A percentile compares a stretch with the other conserved stretches of the same genome.
These are phyloP conservation scores for Lactarius indigo DNA, from an alignment of 768 basidiomycete species.

Conservation along the genomic window DNA sequence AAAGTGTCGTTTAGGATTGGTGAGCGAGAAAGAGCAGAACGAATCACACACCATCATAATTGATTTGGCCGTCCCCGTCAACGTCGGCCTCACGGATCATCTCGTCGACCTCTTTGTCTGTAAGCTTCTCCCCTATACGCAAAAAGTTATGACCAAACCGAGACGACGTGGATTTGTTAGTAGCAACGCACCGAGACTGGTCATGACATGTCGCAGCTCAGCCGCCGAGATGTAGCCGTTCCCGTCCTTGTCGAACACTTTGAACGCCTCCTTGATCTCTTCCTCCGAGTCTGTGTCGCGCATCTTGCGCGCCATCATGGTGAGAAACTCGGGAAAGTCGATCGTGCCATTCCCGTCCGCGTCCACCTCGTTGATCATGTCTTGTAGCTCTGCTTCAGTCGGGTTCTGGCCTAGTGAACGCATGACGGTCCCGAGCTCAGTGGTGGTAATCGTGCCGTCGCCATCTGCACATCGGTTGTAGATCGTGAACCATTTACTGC, in stretches of 20 bases:
- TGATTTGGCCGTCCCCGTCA: conserved; percentile 92
- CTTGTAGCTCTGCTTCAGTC: conserved; percentile 85
- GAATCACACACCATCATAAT: conserved; percentile 63
- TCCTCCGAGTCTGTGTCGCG: conserved; percentile 90
- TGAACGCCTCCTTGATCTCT: conserved; percentile 96
- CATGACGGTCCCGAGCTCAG: conserved; percentile 92
- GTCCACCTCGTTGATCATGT: conserved; percentile 96
- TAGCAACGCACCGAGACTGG: conserved; percentile 61
- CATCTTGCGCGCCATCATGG: conserved; percentile 87
- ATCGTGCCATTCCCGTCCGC: conserved; percentile 86
- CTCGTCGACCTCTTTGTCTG: conserved; percentile 86
- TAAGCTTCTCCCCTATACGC: conserved; percentile 72
- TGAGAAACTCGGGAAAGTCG: conserved; percentile 77
- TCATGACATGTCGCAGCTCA: conserved; percentile 91
- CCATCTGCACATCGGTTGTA: conserved; percentile 51
- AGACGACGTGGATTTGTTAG: not conserved
- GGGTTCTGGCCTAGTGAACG: conserved; percentile 91
- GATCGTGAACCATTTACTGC: not conserved
- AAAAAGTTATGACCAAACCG: not conserved
- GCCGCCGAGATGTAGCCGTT: conserved; percentile 86
- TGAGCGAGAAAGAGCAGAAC: conserved; percentile 5
- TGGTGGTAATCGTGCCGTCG: conserved; percentile 90
- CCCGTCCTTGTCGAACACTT: conserved; percentile 94
- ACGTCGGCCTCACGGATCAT: conserved; percentile 97
- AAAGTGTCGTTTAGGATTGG: conserved; percentile 11